Evolutionary conservation across 2,329 filamentous ascomycete species (phyloP).

Genomic region (Lithohypha guttulata): DNA sequence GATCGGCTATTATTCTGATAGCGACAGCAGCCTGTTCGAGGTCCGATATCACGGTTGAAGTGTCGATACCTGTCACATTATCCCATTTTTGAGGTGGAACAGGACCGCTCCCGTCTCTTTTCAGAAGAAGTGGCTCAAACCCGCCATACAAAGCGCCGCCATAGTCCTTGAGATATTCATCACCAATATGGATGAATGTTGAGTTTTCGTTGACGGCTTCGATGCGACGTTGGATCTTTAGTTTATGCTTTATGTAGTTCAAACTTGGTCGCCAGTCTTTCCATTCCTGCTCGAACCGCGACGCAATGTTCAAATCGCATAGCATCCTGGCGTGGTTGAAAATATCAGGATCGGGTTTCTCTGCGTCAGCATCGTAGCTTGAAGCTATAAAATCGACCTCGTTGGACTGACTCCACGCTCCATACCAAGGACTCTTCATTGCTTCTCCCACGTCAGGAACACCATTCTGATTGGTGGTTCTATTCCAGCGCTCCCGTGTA

Average conservation of each 20-base stretch:
- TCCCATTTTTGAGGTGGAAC: not conserved
- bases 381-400: conserved; percentile 37
- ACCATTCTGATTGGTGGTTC: conserved; percentile 18
- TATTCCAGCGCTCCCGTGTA: not conserved
- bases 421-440: conserved; percentile 12
- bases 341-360: conserved; percentile 33
- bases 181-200: conserved; percentile 33
- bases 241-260: not conserved
- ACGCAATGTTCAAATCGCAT: conserved; percentile 8
- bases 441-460: conserved; percentile 21
- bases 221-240: conserved; percentile 21
- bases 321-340: conserved; percentile 29
- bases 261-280: conserved; percentile 4
- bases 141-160: not conserved
- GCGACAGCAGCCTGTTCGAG: conserved; percentile 5
- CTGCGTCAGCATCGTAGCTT: conserved; percentile 36
- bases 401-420: conserved; percentile 13
- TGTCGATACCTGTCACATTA: conserved; percentile 1
- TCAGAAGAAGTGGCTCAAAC: conserved; percentile 4
- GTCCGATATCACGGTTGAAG: no score
- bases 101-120: conserved; percentile 3
- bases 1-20: conserved; percentile 1
- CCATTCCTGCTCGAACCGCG: conserved; percentile 11
- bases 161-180: conserved; percentile 34
- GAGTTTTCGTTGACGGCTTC: conserved; percentile 1